Evolutionary conservation across 306 rosid genomes (phyloP), one percentile per base, ranked within the genome.

Genomic region (Cyamopsis tetragonoloba): DNA sequence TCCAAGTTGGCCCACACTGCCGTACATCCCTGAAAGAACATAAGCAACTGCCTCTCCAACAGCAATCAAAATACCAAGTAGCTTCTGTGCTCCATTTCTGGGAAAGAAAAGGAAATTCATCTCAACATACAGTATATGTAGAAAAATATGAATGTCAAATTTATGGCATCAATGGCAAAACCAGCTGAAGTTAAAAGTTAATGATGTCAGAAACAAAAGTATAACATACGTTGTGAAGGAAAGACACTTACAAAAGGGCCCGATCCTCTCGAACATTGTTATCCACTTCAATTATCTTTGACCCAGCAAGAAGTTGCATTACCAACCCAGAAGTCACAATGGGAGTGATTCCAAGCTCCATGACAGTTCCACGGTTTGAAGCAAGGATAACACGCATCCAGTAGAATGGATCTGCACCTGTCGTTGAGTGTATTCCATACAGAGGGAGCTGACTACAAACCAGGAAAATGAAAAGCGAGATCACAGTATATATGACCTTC

Each of bases 361-460:
- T 92, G 24, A 91, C 98, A 17, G 98, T 91, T 54, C 98, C 98
- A 23, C 96, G 91, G 56, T 85, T 91, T 0, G 96, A 91, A 62
- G 98, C 98, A 15, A 91, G 98, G 41, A 91, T 91, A 39, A 85
- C 95, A 72, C 96, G 91, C 96, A 91, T 91, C 98, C 98, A 91
- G 55, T 89, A 91, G 80, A 91, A 91, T 13, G 98, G 96, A 87
- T 91, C 98, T 0, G 98, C 96, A 12, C 96, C 95, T 0, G 95
- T 91, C 8, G 98, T 91, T 30, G 98, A 91, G 82, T 91, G 98
- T 34, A 91, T 91, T 39, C 96, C 98, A 87, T 91, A 89, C 5
- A 91, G 80, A 75, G 98, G 98, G 48, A 91, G 95, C 82, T 89
- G 98, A 66, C 98, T 91, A 66, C 98, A 91, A 2, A 91, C 98